Evolutionary conservation across 2,329 filamentous ascomycete genomes (phyloP).

Genomic region (Westerdykella sp.): DNA sequence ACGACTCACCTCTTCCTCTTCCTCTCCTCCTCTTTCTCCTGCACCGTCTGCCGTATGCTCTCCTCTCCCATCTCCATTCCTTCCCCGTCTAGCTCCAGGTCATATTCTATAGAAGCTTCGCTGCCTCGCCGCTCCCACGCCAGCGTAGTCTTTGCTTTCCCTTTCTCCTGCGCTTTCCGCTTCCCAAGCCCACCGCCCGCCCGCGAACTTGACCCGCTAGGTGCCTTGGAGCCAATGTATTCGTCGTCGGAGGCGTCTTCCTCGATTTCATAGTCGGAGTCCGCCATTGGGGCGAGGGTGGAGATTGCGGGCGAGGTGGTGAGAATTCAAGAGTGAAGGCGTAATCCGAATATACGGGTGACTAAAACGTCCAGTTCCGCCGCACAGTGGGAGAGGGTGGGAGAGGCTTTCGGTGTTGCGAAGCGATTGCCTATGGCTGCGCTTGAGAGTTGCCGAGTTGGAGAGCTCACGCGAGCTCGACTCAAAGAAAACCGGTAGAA

Average conservation of each 20-base stretch:
- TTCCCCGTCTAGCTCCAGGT: constrained; percentile 32
- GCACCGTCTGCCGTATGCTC: constrained; percentile 63
- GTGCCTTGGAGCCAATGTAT: constrained; percentile 41
- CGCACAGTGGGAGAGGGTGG: background rate
- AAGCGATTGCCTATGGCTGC: too few species aligned
- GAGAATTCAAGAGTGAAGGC: constrained; percentile 2
- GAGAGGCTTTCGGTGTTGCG: too few species aligned
- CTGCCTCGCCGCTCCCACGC: constrained; percentile 37
- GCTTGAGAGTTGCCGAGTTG: too few species aligned
- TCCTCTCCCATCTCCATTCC: constrained; percentile 65
- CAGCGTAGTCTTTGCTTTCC: constrained; percentile 40
- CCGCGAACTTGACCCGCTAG: constrained; percentile 22
- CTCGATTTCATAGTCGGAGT: constrained; percentile 67
- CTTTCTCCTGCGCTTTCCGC: constrained; percentile 15
- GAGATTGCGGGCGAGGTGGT: constrained; percentile 2
- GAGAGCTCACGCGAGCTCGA: background rate
- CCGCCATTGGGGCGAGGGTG: constrained; percentile 51
- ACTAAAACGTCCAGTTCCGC: background rate
- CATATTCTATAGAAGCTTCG: background rate
- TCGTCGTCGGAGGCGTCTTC: constrained; percentile 59
- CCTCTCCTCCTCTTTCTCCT: constrained; percentile 70
- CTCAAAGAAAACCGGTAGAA: background rate
- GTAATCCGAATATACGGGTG: background rate
- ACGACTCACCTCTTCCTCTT: constrained; percentile 62
- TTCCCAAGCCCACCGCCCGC: constrained; percentile 13